These are phyloP conservation scores for Aspergillus arachidicola DNA, from an alignment of 2,329 filamentous ascomycete genomes.

Conservation along the genomic window DNA sequence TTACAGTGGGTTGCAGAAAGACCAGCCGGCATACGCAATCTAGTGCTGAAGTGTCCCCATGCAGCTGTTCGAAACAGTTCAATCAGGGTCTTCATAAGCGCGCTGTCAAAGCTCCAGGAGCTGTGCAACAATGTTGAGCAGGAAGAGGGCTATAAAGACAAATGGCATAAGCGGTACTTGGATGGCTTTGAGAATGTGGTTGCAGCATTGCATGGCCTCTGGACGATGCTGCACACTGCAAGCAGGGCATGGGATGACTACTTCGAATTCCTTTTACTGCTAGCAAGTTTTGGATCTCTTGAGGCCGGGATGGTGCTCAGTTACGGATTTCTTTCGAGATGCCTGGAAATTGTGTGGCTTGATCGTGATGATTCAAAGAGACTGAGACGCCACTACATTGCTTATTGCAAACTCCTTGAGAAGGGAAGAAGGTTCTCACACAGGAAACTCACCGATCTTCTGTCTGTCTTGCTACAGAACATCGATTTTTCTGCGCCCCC, in stretches of 20 bases:
- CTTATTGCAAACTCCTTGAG: slow-evolving; percentile 46
- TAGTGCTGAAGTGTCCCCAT: slow-evolving; percentile 66
- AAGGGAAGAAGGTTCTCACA: slow-evolving; percentile 51
- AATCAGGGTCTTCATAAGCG: slow-evolving; percentile 55
- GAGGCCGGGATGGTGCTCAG: slow-evolving; percentile 64
- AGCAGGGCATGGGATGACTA: slow-evolving; percentile 75
- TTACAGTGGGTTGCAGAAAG: slow-evolving; percentile 64
- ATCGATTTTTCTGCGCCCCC: slow-evolving; percentile 41
- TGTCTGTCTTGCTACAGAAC: slow-evolving; percentile 40
- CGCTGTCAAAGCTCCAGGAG: slow-evolving; percentile 58
- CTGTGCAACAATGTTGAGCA: slow-evolving; percentile 28
- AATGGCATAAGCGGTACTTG: slow-evolving; percentile 31
- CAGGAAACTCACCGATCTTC: slow-evolving; percentile 45
- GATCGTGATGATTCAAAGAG: slow-evolving; percentile 55
- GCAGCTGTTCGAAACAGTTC: slow-evolving; percentile 56
- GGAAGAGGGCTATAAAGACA: slow-evolving; percentile 24
- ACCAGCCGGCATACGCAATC: slow-evolving; percentile 61
- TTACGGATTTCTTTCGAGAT: slow-evolving; percentile 61
- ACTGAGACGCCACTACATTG: slow-evolving; percentile 57
- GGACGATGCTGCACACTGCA: slow-evolving; percentile 63
- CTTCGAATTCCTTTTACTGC: slow-evolving; percentile 70
- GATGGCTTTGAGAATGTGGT: slow-evolving; percentile 40
- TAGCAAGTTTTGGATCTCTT: slow-evolving; percentile 62
- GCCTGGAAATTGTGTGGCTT: slow-evolving; percentile 63
- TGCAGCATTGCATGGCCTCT: slow-evolving; percentile 58